Evolutionary conservation across 2,329 filamentous ascomycete species (phyloP), one percentile per base, ranked within the genome.

Genomic region (Xylariaceae sp.): DNA sequence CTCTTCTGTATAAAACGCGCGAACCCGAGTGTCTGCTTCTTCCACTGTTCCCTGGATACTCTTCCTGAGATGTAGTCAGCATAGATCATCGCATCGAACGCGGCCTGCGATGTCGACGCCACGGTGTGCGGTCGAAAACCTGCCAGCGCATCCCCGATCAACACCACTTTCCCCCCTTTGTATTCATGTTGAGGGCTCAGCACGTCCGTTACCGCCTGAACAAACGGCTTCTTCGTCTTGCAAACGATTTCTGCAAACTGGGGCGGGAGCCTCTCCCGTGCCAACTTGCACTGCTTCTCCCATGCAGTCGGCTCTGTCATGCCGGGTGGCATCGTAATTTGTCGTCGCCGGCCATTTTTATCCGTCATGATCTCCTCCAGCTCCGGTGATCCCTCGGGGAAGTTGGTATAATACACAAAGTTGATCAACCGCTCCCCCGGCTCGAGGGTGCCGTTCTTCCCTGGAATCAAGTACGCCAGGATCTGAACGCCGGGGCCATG

Each of bases 381-480:
- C 36, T 57, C 58, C 1, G 48, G 7, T 0, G 61, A 64, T 3
- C 53, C 56, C 33, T 54, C 57, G n/a, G 62, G 53, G 39, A 65
- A 64, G 40, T 69, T 68, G 42, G 60, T 60, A 48, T 72, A 72
- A 56, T 66, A 73, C 13, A 72, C 68, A 52, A 64, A 71, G 48
- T 71, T 73, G 38, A 71, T 59, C 12, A 67, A 62, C 0, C 68
- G 61, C 16, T 63, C 43, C 3, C 67, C 68, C 0, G 56, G 61
- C 35, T 64, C 56, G 4, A 69, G 49, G 2, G 58, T 60, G 2
- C 69, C 69, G 40, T 63, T 51, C 16, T 52, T 42, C 0, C 66
- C 65, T 0, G 68, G 68, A 31, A 71, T 69, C 17, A 69, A 54
- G 46, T 71, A 71, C 36, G 60, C 55, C 2, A 70, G 55, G 42